Percentiles rank a stretch among this genome's conserved stretches.
These are phyloP conservation scores for Fusarium transvaalense DNA, from an alignment of 2,329 filamentous ascomycete species.

Conservation along the genomic window DNA sequence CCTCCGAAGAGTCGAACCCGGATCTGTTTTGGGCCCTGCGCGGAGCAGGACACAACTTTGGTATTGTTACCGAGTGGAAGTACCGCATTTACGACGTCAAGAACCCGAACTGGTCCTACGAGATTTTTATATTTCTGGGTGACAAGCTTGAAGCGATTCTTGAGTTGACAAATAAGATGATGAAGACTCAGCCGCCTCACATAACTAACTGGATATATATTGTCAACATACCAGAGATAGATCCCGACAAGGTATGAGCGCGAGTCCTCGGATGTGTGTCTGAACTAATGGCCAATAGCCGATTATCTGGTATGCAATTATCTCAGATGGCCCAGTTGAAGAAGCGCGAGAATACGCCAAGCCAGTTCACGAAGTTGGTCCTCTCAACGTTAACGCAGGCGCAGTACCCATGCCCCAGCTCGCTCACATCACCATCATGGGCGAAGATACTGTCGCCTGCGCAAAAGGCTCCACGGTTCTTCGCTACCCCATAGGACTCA, in stretches of 20 bases:
- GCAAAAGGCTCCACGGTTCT: conserved; percentile 57
- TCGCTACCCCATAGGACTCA: conserved; percentile 59
- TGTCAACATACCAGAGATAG: conserved; percentile 32
- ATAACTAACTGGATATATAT: conserved; percentile 37
- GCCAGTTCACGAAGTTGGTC: conserved; percentile 57
- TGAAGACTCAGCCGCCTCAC: conserved; percentile 31
- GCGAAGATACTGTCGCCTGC: conserved; percentile 53
- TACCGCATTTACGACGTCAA: conserved; percentile 61
- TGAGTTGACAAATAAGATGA: conserved; percentile 30
- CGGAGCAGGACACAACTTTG: conserved; percentile 68
- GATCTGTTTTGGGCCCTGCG: conserved; percentile 58
- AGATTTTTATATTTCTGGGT: conserved; percentile 54
- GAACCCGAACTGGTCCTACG: conserved; percentile 54
- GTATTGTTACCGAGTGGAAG: conserved; percentile 60
- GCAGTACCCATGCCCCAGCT: conserved; percentile 59
- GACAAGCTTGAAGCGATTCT: conserved; percentile 39
- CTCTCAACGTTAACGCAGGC: conserved; percentile 49
- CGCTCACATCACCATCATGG: conserved; percentile 56
- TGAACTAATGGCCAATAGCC: conserved; percentile 44
- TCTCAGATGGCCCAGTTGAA: conserved; percentile 55
- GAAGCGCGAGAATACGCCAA: conserved; percentile 55
- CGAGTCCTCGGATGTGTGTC: accelerated
- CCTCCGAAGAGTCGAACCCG: conserved; percentile 2
- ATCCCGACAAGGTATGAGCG: conserved; percentile 14
- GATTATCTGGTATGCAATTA: conserved; percentile 56